Evolutionary conservation across 192 early-diverging fungal genomes (phyloP).

Genomic region (Globomyces pollinis-pini): DNA sequence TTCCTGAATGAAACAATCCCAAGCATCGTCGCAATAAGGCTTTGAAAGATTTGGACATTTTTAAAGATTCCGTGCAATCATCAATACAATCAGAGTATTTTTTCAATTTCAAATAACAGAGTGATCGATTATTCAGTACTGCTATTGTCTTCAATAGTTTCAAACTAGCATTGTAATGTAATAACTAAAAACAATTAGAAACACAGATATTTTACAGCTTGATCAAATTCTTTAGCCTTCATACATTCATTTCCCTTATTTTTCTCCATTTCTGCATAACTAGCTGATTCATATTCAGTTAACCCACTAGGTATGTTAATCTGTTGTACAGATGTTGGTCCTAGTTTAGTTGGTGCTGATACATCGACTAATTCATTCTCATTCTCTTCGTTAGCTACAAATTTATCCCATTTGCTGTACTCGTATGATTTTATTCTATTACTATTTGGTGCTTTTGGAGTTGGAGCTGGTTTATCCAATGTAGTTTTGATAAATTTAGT

Average conservation of each 20-base stretch:
- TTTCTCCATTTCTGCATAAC: slow-evolving; percentile 16
- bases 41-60: slow-evolving; percentile 8
- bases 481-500: neutral
- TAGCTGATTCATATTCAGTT: slow-evolving; percentile 2
- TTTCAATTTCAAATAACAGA: slow-evolving; percentile 18
- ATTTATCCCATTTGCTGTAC: slow-evolving; percentile 26
- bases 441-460: neutral
- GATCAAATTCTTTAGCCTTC: slow-evolving; percentile 18
- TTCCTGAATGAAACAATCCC: slow-evolving; percentile 13
- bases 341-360: slow-evolving; percentile 2
- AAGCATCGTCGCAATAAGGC: slow-evolving; percentile 17
- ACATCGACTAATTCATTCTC: neutral
- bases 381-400: slow-evolving; percentile 18
- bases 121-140: slow-evolving; percentile 17
- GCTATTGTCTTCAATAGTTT: neutral
- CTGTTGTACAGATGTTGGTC: neutral
- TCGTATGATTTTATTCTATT: slow-evolving; percentile 22
- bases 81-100: slow-evolving; percentile 2
- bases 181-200: neutral
- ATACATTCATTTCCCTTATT: slow-evolving; percentile 24
- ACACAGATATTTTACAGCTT: slow-evolving; percentile 6
- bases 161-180: slow-evolving; percentile 18
- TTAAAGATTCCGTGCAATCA: slow-evolving; percentile 3
- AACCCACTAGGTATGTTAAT: neutral
- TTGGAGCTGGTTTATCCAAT: neutral